Percentiles rank a stretch among this genome's conserved stretches.
Conservation (phyloP, 345 rosid species). For the Geranium brycei region DNA sequence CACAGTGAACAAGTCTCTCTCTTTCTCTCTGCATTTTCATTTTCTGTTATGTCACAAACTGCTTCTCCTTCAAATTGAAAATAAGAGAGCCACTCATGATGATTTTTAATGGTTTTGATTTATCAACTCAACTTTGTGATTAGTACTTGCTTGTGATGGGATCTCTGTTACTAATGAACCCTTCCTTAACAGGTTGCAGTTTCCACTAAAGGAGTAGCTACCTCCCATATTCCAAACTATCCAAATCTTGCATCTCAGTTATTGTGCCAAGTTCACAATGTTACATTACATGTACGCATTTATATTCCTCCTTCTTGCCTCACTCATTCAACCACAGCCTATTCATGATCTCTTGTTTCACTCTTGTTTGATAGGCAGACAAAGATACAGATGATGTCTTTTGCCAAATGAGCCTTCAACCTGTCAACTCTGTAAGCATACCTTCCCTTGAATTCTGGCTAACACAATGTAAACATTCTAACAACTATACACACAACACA, state of each 20-base stretch:
- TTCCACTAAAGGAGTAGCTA: constrained; percentile 78
- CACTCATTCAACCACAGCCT: neutral
- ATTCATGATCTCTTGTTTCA: neutral
- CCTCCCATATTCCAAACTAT: constrained; percentile 85
- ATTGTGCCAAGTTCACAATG: constrained; percentile 95
- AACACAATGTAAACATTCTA: no score
- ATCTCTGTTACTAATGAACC: neutral
- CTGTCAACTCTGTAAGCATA: constrained; percentile 68
- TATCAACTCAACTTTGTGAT: neutral
- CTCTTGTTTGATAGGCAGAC: constrained; percentile 49
- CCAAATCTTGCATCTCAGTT: constrained; percentile 92
- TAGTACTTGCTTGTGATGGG: neutral
- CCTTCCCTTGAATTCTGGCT: neutral
- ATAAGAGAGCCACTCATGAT: no score
- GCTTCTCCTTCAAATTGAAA: no score
- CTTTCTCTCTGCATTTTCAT: constrained; percentile 7
- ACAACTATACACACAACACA: neutral
- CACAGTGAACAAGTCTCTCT: constrained; percentile 90
- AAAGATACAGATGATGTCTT: constrained; percentile 87
- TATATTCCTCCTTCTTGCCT: neutral
- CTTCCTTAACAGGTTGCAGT: constrained; percentile 51
- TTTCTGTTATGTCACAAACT: neutral
- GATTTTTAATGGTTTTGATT: no score
- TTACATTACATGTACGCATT: constrained; percentile 58
- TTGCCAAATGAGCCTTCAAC: constrained; percentile 96